These are phyloP conservation scores for Silene conica DNA, from an alignment of 148 eudicot genomes.

Conservation along the genomic window DNA sequence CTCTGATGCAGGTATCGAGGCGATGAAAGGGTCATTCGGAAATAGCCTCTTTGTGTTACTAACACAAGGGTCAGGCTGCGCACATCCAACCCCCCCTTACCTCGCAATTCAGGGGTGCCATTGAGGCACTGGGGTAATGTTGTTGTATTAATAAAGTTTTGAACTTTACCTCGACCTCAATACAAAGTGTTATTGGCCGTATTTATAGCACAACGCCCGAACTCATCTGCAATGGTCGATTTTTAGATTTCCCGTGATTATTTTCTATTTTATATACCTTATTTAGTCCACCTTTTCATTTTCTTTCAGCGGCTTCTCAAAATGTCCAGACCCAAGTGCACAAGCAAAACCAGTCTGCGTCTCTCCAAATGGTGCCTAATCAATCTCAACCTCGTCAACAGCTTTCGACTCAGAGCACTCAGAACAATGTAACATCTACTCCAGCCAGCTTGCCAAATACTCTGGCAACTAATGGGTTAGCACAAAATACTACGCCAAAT, in stretches of 20 bases:
- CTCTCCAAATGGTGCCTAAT: constrained; percentile 56
- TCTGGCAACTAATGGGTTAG: constrained; percentile 50
- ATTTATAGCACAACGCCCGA: neutral
- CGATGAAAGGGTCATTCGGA: too few relatives aligned
- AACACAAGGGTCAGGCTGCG: too few relatives aligned
- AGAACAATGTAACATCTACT: constrained; percentile 49
- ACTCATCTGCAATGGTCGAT: neutral
- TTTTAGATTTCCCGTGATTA: neutral
- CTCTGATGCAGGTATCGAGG: too few relatives aligned
- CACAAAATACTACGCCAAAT: constrained; percentile 58
- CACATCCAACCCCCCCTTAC: too few relatives aligned
- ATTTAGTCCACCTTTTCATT: constrained; percentile 13
- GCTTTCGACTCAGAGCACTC: constrained; percentile 56
- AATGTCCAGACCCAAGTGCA: constrained; percentile 60
- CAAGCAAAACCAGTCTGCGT: constrained; percentile 61
- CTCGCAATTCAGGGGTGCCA: too few relatives aligned
- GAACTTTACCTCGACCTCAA: too few relatives aligned
- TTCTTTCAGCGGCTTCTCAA: constrained; percentile 41
- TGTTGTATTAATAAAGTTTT: too few relatives aligned
- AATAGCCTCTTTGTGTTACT: too few relatives aligned
- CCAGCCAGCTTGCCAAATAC: constrained; percentile 58
- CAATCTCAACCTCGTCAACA: constrained; percentile 65
- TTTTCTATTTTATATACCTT: neutral
- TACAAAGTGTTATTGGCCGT: too few relatives aligned
- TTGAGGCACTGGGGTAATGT: too few relatives aligned